Evolutionary conservation across 257 asterid genomes (phyloP), one percentile per base, ranked within the genome.

Genomic region (Nemophila menziesii): DNA sequence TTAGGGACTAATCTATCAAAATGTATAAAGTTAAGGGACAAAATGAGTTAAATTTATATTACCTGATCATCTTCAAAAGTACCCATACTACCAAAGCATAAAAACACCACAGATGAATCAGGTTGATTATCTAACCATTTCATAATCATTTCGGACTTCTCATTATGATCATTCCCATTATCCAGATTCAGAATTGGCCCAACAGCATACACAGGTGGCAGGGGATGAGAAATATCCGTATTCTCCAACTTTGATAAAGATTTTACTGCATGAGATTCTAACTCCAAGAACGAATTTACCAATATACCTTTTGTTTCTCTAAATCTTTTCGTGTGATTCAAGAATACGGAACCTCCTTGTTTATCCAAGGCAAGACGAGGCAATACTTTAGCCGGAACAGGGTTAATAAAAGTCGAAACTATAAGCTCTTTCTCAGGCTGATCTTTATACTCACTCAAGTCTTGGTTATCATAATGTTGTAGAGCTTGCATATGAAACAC

Each of bases 261-360:
- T 39, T 42, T 43, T n/a, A 57, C 16, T 3, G 57, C 55, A 4
- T 46, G 36, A 11, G 50, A 1, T 14, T 64, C 65, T n/a, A 64
- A 44, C 43, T 52, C 70, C 23, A 13, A 4, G 24, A 64, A 64
- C 0, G 70, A 51, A 26, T 64, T 57, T 2, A 64, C 13, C 34
- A 64, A 5, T 15, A 56, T 63, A 8, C 69, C 69, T 15, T 56
- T 63, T 5, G 69, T 39, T 44, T 50, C 43, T 44, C 49, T 56
- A 22, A 49, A 49, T 27, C 33, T 51, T 29, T 15, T 52, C 1
- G 43, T 55, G 13, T 3, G 43, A 22, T 41, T 26, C 38, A 50
- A 11, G 48, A 50, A 56, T 22, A 11, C 3, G 9, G 7, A 22
- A 16, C 39, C 4, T 5, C 49, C 39, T 9, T 33, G 40, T 1